These are phyloP conservation scores for Salix viminalis DNA, from an alignment of 345 rosid genomes.

Conservation along the genomic window DNA sequence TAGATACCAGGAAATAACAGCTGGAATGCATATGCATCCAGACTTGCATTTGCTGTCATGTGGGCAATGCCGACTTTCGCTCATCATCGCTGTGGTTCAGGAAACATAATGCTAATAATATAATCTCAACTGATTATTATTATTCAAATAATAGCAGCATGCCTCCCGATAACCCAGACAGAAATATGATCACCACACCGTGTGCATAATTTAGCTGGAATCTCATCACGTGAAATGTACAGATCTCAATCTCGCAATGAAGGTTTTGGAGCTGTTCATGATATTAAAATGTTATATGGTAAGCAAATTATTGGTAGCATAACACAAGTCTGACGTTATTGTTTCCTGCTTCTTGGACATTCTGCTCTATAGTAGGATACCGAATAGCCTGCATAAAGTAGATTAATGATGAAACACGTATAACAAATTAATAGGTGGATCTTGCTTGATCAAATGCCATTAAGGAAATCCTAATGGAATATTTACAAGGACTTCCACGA, in stretches of 20 bases:
- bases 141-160: background rate
- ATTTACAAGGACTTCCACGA: too few species aligned
- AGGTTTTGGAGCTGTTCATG: background rate
- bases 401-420: background rate
- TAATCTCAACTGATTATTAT: background rate
- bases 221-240: background rate
- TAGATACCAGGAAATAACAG: background rate
- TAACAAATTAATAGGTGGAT: background rate
- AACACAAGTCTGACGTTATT: background rate
- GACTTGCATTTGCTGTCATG: background rate
- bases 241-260: background rate
- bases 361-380: background rate
- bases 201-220: background rate
- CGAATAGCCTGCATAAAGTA: background rate
- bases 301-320: background rate
- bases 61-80: background rate
- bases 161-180: background rate
- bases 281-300: background rate
- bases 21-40: background rate
- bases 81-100: background rate
- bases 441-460: background rate
- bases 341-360: background rate
- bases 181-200: background rate
- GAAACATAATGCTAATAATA: background rate
- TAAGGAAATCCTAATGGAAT: too few species aligned